Percentiles rank a stretch among this genome's conserved stretches.
These are phyloP conservation scores for Volvox africanus DNA, from an alignment of 139 green algal species.

Conservation along the genomic window DNA sequence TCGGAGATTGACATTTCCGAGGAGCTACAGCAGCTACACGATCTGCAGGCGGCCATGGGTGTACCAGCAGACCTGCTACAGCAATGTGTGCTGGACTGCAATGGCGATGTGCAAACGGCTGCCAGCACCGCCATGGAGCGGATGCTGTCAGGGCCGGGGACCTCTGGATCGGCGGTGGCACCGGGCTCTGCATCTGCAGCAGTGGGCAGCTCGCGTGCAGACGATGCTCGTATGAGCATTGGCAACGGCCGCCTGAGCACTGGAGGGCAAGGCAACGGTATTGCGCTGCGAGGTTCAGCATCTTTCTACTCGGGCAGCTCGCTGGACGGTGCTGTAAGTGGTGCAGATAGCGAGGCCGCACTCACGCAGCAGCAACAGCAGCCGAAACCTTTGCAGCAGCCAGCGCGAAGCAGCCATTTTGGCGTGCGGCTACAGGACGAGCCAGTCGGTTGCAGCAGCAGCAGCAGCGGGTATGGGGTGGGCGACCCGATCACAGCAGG, in stretches of 20 bases:
- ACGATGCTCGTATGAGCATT: neutral
- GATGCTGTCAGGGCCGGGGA: constrained; percentile 14
- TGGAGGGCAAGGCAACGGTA: neutral
- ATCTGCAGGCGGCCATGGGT: constrained; percentile 25
- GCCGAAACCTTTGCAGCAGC: neutral
- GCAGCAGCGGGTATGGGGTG: neutral
- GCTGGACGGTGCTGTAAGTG: neutral
- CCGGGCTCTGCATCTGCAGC: neutral
- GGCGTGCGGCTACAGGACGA: constrained; percentile 38
- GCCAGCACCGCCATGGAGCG: constrained; percentile 17
- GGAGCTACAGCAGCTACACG: constrained; percentile 51
- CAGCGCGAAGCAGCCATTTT: constrained; percentile 13
- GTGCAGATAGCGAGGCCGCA: neutral
- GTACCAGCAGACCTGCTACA: constrained; percentile 40
- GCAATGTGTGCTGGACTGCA: constrained; percentile 50
- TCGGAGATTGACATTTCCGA: constrained; percentile 61
- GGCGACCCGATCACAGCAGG: neutral
- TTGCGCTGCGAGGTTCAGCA: neutral
- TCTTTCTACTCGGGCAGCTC: constrained; percentile 36
- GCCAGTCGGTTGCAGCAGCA: neutral
- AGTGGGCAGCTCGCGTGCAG: neutral
- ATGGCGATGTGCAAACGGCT: constrained; percentile 55
- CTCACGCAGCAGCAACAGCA: neutral
- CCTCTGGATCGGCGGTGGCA: neutral
- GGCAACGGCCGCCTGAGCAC: neutral